A percentile compares a stretch with the other conserved stretches of the same genome.
Evolutionary conservation across 352 stramenopile species (phyloP).

Genomic region (Hyaloperonospora brassicae): DNA sequence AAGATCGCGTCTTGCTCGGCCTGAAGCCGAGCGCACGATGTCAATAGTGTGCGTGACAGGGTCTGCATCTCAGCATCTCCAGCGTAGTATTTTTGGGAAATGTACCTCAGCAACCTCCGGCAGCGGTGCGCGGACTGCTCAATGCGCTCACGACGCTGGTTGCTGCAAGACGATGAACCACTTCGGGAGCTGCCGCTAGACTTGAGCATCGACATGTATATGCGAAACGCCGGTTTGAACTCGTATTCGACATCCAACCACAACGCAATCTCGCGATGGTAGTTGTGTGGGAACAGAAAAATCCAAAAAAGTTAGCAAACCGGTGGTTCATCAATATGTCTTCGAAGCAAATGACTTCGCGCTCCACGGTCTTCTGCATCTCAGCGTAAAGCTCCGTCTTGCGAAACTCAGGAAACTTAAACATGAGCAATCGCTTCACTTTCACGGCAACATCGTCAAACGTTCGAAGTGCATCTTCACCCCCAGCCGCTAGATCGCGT

Average conservation of each 20-base stretch:
- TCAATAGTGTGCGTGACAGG: conserved; percentile 59
- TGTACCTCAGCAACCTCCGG: conserved; percentile 71
- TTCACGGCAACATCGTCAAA: conserved; percentile 71
- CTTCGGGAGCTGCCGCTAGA: conserved; percentile 25
- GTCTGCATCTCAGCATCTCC: conserved; percentile 67
- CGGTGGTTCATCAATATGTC: conserved; percentile 85
- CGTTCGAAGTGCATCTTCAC: conserved; percentile 71
- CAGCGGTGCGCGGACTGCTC: conserved; percentile 56
- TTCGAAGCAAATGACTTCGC: conserved; percentile 74
- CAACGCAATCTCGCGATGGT: conserved; percentile 77
- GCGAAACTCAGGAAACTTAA: conserved; percentile 68
- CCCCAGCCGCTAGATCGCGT: conserved; percentile 60
- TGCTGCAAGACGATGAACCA: conserved; percentile 11
- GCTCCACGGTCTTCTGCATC: conserved; percentile 71
- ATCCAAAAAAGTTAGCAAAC: conserved; percentile 84
- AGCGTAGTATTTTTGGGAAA: conserved; percentile 79
- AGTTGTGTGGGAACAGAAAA: conserved; percentile 85
- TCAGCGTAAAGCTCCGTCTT: conserved; percentile 74
- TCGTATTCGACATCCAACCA: conserved; percentile 85
- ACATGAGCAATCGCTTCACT: conserved; percentile 77
- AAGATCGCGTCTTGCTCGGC: conserved; percentile 78
- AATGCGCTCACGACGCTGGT: conserved; percentile 46
- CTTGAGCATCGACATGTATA: conserved; percentile 60
- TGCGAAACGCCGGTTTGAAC: conserved; percentile 76
- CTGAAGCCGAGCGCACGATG: conserved; percentile 54